Evolutionary conservation across 140 eudicot species (phyloP), one percentile per base, ranked within the genome.

Genomic region (Erigeron philadelphicus): DNA sequence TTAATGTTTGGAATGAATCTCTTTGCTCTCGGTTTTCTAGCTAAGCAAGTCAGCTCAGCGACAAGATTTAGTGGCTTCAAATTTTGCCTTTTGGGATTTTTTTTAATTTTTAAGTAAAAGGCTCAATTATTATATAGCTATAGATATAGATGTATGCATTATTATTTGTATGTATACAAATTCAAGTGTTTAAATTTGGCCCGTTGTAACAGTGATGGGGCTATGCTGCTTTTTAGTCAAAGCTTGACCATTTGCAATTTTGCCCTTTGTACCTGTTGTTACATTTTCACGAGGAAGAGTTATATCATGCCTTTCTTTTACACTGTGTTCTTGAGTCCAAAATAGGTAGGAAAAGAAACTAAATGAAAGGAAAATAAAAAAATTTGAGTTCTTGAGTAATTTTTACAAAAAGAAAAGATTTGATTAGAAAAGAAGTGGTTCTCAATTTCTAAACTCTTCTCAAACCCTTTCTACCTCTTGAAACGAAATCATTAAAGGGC

Each of bases 1-100:
- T 31, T 31, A 31, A 21, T 21, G 25, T 21, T 21, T 31, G 38
- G 38, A 31, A 2, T 3, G 9, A 15, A 13, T 46, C 55, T 15
- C 46, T 78, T 57, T n/a, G 72, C 64, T 77, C 64, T 77, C 46
- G 62, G 15, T 25, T 76, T 70, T 43, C 71, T 31, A 63, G 56
- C 74, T 57, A 75, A 58, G 10, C 13, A 11, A 16, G 68, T 62
- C 55, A 55, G 77, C 77, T 54, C 49, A 64, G 57, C 56, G 74
- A 77, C 78, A 65, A 71, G 68, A 77, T 47, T 62, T 62, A 70
- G 81, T 76, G 81, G 81, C 76, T 76, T 69, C 58, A 69, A 69
- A 31, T 46, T 15, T n/a, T 43, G 68, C 48, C 55, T 75, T 44
- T 15, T 63, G 52, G 43, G 65, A 59, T 12, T 31, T 59, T 11